These are phyloP conservation scores for Ceriops zippeliana DNA, from an alignment of 345 rosid genomes.

Conservation along the genomic window DNA sequence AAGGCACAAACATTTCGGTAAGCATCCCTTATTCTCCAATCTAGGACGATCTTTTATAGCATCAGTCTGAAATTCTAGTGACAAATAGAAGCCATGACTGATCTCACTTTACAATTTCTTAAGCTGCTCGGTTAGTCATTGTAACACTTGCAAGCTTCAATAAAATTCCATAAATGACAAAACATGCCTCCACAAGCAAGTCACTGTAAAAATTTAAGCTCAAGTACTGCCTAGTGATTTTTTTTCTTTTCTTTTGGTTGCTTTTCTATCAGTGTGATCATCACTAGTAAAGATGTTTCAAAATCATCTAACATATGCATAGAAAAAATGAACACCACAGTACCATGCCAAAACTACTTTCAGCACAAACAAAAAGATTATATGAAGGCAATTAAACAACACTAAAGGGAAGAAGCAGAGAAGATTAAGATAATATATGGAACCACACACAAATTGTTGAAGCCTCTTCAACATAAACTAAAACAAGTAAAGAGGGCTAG, in stretches of 20 bases:
- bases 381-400: not conserved
- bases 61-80: not conserved
- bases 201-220: no score
- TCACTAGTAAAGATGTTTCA: no score
- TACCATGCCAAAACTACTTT: not conserved
- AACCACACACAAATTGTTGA: no score
- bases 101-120: constrained; percentile 1
- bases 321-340: no score
- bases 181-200: no score
- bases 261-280: no score
- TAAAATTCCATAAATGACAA: no score
- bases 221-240: no score
- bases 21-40: not conserved
- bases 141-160: not conserved
- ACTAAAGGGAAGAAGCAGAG: not conserved
- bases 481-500: constrained; percentile 3
- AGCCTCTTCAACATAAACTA: not conserved
- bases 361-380: not conserved
- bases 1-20: not conserved
- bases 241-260: no score
- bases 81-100: not conserved
- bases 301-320: no score
- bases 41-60: not conserved
- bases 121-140: not conserved
- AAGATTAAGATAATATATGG: not conserved